A percentile compares a stretch with the other conserved stretches of the same genome.
Conservation (phyloP, 2,329 filamentous ascomycete genomes). For the Aspergillus alliaceus region DNA sequence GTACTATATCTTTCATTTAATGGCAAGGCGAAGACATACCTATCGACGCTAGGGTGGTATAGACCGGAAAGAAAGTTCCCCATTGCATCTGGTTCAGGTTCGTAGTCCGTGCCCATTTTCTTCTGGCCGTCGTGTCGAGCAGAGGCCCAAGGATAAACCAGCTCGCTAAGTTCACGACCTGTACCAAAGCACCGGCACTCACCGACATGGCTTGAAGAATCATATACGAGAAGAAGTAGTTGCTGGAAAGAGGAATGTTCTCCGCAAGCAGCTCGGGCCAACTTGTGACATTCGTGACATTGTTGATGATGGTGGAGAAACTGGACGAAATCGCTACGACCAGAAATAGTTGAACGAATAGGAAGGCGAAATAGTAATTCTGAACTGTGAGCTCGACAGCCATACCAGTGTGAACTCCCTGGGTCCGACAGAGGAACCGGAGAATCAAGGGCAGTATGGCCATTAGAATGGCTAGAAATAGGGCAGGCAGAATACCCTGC, state of each 20-base stretch:
- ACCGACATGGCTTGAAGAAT: conserved; percentile 89
- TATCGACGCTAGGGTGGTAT: conserved; percentile 95
- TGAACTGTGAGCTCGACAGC: conserved; percentile 81
- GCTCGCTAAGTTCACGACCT: conserved; percentile 73
- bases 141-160: conserved; percentile 83
- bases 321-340: conserved; percentile 84
- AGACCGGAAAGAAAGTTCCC: conserved; percentile 93
- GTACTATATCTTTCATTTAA: neutral
- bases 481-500: conserved; percentile 81
- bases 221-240: conserved; percentile 99
- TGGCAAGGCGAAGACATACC: conserved; percentile 45
- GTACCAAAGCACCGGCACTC: conserved; percentile 83
- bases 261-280: conserved; percentile 71
- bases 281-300: conserved; percentile 66
- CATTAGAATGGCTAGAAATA: conserved; percentile 74
- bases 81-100: conserved; percentile 75
- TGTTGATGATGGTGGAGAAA: conserved; percentile 64
- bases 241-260: conserved; percentile 81
- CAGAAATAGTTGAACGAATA: conserved; percentile 93
- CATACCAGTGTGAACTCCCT: conserved; percentile 80
- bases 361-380: conserved; percentile 86
- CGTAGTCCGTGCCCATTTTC: conserved; percentile 85
- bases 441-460: conserved; percentile 80
- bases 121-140: conserved; percentile 75
- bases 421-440: conserved; percentile 67